Conservation (phyloP, 139 green algal genomes). For the Klebsormidium nitens region DNA sequence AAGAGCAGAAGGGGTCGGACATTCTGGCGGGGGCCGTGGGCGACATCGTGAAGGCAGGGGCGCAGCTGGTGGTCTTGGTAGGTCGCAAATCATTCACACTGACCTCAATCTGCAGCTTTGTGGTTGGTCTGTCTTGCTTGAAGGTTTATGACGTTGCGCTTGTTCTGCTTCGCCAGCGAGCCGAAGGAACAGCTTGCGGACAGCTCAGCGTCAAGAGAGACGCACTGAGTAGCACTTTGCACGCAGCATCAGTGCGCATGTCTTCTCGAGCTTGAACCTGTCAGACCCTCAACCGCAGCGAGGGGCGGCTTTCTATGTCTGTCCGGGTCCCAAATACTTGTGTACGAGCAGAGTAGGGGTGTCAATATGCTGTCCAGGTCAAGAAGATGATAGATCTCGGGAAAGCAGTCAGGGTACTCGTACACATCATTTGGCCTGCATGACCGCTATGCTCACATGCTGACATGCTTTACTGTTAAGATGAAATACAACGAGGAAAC, state of each 20-base stretch:
- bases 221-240: slow-evolving; percentile 1
- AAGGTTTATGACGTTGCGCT: too few species aligned
- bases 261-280: too few species aligned
- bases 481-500: too few species aligned
- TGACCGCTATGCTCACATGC: not conserved
- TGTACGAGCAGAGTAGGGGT: too few species aligned
- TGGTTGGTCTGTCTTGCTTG: slow-evolving; percentile 1
- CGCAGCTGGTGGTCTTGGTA: slow-evolving; percentile 35
- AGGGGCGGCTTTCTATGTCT: too few species aligned
- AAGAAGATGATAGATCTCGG: too few species aligned
- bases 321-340: too few species aligned
- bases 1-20: slow-evolving; percentile 94
- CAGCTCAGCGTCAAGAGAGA: not conserved
- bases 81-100: slow-evolving; percentile 1
- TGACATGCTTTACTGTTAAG: not conserved
- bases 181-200: slow-evolving; percentile 9
- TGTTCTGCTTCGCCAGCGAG: too few species aligned
- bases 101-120: not conserved
- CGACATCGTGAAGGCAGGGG: slow-evolving; percentile 58
- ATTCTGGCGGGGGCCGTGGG: slow-evolving; percentile 84
- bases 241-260: too few species aligned
- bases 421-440: not conserved
- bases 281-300: too few species aligned
- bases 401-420: not conserved
- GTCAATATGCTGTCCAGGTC: too few species aligned